Evolutionary conservation across 495 filamentous ascomycete species (phyloP).

Genomic region (Pyrenula aspistea): DNA sequence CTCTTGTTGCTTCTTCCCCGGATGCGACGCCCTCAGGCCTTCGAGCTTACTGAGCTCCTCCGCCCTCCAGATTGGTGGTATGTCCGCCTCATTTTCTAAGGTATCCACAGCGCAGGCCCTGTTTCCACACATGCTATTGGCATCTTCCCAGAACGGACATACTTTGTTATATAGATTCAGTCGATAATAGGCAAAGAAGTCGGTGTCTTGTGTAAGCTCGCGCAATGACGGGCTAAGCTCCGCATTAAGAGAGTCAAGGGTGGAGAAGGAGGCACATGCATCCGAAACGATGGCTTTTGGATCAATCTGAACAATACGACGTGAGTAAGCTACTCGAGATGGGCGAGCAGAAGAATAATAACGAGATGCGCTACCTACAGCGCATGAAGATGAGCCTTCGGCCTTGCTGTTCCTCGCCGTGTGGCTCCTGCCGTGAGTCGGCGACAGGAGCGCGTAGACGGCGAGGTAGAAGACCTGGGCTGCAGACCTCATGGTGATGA

Average conservation of each 20-base stretch:
- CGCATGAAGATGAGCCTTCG: conserved; percentile 45
- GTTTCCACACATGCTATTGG: conserved; percentile 91
- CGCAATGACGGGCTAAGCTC: conserved; percentile 69
- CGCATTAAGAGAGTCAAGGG: conserved; percentile 72
- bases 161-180: conserved; percentile 90
- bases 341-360: conserved; percentile 2
- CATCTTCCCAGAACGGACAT: conserved; percentile 94
- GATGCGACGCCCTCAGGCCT: conserved; percentile 82
- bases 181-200: conserved; percentile 96
- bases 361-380: conserved; percentile 36
- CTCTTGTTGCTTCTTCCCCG: conserved; percentile 56
- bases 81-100: conserved; percentile 86
- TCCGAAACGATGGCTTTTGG: conserved; percentile 61
- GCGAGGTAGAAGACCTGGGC: conserved; percentile 63
- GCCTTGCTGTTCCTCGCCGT: conserved; percentile 22
- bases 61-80: conserved; percentile 81
- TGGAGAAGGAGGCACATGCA: conserved; percentile 84
- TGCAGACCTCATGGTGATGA: conserved; percentile 48
- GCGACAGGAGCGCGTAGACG: conserved; percentile 56
- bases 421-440: conserved; percentile 29
- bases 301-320: conserved; percentile 38
- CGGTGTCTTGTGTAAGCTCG: conserved; percentile 71
- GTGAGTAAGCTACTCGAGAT: neutral
- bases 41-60: conserved; percentile 88
- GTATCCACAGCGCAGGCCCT: conserved; percentile 97